A percentile compares a stretch with the other conserved stretches of the same genome.
Evolutionary conservation across 23 red algal species (phyloP).

Genomic region (Cyanidium caldarium): DNA sequence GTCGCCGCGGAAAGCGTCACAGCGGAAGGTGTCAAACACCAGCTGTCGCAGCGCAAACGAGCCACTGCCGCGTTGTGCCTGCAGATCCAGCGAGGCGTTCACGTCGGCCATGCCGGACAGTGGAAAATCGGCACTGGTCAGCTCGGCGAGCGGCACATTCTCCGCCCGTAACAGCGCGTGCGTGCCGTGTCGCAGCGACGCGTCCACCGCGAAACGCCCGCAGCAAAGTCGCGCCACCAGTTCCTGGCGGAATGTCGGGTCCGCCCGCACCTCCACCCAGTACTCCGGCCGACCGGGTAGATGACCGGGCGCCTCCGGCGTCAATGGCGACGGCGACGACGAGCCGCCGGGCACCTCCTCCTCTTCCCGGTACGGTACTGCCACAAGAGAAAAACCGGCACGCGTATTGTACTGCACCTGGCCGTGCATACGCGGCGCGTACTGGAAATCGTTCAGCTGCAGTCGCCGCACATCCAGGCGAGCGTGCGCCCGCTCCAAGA

Average conservation of each 20-base stretch:
- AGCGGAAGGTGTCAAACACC: neutral
- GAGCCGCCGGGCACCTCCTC: too few species aligned
- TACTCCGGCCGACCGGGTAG: too few species aligned
- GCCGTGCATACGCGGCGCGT: neutral
- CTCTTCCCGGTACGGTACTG: neutral
- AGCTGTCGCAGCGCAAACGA: conserved; percentile 3
- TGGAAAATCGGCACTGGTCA: neutral
- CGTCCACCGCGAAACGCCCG: neutral
- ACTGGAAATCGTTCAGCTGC: neutral
- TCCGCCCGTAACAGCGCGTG: neutral
- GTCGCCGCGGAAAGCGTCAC: neutral
- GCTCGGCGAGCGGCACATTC: neutral
- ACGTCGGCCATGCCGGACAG: neutral
- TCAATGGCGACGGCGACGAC: too few species aligned
- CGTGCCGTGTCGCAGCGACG: neutral
- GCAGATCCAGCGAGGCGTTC: neutral
- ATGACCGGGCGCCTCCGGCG: too few species aligned
- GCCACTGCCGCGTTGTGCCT: neutral
- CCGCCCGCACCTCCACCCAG: neutral
- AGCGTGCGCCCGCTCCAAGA: neutral
- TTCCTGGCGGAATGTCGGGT: neutral
- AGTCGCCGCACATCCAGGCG: neutral
- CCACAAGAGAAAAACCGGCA: neutral
- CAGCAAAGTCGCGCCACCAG: neutral
- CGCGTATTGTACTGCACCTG: neutral